A percentile compares a stretch with the other conserved stretches of the same genome.
Conservation (phyloP, 2,329 filamentous ascomycete genomes). For the Fusarium kyushuense region DNA sequence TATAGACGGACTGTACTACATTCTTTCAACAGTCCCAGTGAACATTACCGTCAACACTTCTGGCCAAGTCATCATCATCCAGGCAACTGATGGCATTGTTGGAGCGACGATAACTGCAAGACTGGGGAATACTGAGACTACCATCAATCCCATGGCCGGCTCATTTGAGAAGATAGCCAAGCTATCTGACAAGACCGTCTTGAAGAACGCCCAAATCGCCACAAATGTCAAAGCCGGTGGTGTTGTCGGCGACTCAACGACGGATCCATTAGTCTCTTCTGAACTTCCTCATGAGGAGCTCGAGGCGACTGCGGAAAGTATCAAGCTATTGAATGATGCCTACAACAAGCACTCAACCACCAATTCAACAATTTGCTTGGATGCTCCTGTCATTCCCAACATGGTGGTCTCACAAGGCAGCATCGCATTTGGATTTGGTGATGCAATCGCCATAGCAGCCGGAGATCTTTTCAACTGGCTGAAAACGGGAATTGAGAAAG, state of each 20-base stretch:
- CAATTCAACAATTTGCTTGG: not conserved
- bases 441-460: not conserved
- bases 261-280: not conserved
- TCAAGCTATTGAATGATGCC: not conserved
- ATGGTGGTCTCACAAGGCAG: not conserved
- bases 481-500: not conserved
- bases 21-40: not conserved
- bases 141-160: not conserved
- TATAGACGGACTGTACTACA: not conserved
- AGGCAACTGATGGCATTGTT: not conserved
- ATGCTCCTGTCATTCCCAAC: not conserved
- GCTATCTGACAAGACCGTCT: not conserved
- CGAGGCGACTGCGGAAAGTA: not conserved
- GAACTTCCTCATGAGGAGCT: not conserved
- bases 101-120: not conserved
- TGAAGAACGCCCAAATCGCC: not conserved
- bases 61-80: not conserved
- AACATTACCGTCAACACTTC: not conserved
- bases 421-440: not conserved
- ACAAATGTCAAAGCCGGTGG: not conserved
- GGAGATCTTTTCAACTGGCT: constrained; percentile 2
- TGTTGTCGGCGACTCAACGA: not conserved
- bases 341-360: not conserved
- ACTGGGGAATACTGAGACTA: not conserved
- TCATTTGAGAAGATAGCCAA: not conserved